Base-by-base conservation (phyloP, 2,329 filamentous ascomycete species). In the Colletotrichum cuscutae region DNA sequence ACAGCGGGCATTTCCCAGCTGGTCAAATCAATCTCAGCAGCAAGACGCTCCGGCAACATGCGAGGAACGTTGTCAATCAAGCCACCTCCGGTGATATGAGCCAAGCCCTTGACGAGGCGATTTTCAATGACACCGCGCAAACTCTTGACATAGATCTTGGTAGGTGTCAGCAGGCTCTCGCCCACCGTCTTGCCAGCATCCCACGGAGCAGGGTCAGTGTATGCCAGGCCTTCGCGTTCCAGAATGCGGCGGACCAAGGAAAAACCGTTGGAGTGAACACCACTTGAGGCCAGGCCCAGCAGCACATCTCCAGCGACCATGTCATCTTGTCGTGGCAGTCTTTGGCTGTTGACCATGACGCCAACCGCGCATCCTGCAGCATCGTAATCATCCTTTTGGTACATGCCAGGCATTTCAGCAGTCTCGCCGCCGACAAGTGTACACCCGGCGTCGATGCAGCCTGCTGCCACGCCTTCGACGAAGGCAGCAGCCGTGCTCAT, bases 331-430 rank as follows among this genome's bases (percentile, higher is more conserved):
- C 92, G 89, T 0, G 97, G 97, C 49, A 99, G 89, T 68, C 96
- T 90, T 62, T 89, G 87, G 5, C 89, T 89, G 42, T 89, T 84
- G 46, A 88, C 86, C 80, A 98, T 93, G 54, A 95, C 94, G 69
- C 97, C 97, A 58, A 97, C 92, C 22, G 96, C 96, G 52, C 93
- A 94, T 74, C 97, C 97, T 26, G 95, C 95, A 8, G 95, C 95
- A 78, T 99, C 97, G 82, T 98, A 99, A 80, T 97, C 94, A 62
- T 95, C 94, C 65, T 90, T 91, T 75, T 92, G 88, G 85, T 98
- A 98, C 87, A 98, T 94, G 67, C 95, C 95, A 0, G 96, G 96
- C 97, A 99, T 98, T 84, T 99, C 97, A 7, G 97, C 97, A 0
- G 97, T 99, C 84, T 99, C 97, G 57, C 97, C 97, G 52, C 97